A percentile compares a stretch with the other conserved stretches of the same genome.
Conservation (phyloP, 75 land plant genomes). For the Pinus taeda region DNA sequence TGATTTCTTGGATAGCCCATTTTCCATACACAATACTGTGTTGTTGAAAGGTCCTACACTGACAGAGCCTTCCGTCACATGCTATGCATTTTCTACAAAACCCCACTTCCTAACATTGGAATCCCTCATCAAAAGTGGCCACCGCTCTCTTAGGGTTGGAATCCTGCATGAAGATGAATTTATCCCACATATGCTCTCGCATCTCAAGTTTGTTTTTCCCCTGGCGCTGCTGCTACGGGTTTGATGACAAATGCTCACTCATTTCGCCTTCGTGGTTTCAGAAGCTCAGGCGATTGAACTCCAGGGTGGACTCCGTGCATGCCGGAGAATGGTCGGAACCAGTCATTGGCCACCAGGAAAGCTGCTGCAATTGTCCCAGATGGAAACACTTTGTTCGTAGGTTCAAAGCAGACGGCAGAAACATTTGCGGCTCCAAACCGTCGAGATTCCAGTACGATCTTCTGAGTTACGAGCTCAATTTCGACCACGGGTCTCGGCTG, state of each 20-base stretch:
- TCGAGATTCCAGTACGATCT: not conserved
- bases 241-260: not conserved
- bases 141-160: not conserved
- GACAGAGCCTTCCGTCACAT: no score
- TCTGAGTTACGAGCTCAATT: not conserved
- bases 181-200: not conserved
- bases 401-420: not conserved
- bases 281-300: not conserved
- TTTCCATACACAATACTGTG: no score
- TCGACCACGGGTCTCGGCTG: not conserved
- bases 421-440: not conserved
- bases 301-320: not conserved
- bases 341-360: not conserved
- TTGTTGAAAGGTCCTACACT: no score
- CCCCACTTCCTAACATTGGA: no score
- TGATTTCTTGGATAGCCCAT: no score
- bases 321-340: not conserved
- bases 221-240: not conserved
- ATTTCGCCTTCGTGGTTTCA: not conserved
- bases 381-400: not conserved
- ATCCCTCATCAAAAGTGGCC: no score
- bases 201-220: not conserved
- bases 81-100: no score
- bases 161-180: not conserved
- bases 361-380: not conserved